A percentile compares a stretch with the other conserved stretches of the same genome.
These are phyloP conservation scores for Amanita fuliginea DNA, from an alignment of 768 basidiomycete genomes.

Conservation along the genomic window DNA sequence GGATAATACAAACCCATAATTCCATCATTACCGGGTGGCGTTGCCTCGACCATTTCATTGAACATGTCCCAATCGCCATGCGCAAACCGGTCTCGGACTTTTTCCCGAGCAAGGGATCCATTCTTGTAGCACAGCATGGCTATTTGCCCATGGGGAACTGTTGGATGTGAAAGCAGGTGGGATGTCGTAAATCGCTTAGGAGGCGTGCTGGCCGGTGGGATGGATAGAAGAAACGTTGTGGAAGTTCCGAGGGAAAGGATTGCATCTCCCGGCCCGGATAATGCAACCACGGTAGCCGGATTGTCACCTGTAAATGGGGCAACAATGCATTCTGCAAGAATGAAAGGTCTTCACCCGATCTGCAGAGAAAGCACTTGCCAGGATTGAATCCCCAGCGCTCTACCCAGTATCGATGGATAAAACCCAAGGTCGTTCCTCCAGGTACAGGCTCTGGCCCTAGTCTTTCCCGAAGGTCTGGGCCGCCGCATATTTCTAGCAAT, in stretches of 20 bases:
- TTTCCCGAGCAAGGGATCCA: conserved; percentile 72
- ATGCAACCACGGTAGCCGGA: conserved; percentile 68
- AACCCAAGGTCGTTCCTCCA: conserved; percentile 59
- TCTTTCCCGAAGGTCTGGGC: conserved; percentile 53
- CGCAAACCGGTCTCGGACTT: conserved; percentile 58
- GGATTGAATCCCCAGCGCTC: conserved; percentile 64
- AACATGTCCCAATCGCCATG: conserved; percentile 54
- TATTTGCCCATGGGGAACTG: conserved; percentile 51
- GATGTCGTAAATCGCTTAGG: conserved; percentile 67
- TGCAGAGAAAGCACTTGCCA: conserved; percentile 24
- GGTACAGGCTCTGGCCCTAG: conserved; percentile 69
- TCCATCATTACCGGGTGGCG: conserved; percentile 47
- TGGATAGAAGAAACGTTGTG: conserved; percentile 74
- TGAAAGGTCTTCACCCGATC: background rate
- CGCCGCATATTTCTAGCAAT: conserved; percentile 59
- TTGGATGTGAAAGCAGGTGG: conserved; percentile 65
- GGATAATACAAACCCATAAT: conserved; percentile 71
- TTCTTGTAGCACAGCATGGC: conserved; percentile 93
- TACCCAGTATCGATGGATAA: conserved; percentile 59
- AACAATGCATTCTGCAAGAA: conserved; percentile 52
- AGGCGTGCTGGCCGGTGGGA: conserved; percentile 50
- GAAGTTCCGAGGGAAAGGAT: conserved; percentile 83
- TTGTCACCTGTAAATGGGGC: conserved; percentile 89
- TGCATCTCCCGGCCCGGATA: conserved; percentile 71
- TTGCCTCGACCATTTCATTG: conserved; percentile 49